These are phyloP conservation scores for Ciborinia camelliae DNA, from an alignment of 2,329 filamentous ascomycete genomes.

Conservation along the genomic window DNA sequence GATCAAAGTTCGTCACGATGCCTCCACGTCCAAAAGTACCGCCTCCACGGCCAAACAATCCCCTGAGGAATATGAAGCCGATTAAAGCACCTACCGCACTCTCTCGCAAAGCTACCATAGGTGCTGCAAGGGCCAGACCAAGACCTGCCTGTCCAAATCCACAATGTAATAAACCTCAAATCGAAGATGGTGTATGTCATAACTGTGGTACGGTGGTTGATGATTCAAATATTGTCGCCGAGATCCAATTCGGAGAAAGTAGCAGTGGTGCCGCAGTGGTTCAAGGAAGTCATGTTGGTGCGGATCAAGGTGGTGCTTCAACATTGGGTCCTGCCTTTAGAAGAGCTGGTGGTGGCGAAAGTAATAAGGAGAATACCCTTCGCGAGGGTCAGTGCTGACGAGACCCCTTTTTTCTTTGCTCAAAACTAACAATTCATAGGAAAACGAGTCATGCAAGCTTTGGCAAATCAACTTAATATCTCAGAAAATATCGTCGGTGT, in stretches of 20 bases:
- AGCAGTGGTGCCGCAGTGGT: conserved; percentile 83
- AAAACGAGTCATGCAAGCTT: conserved; percentile 56
- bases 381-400: conserved; percentile 42
- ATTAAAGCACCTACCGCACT: conserved; percentile 29
- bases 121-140: conserved; percentile 18
- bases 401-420: neutral
- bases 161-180: conserved; percentile 57
- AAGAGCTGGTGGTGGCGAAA: conserved; percentile 55
- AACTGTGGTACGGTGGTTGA: conserved; percentile 82
- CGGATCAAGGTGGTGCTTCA: conserved; percentile 63
- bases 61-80: conserved; percentile 24
- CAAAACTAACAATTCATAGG: conserved; percentile 24
- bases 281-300: conserved; percentile 82
- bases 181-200: conserved; percentile 68
- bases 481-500: conserved; percentile 61
- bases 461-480: conserved; percentile 57
- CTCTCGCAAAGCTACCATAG: conserved; percentile 25
- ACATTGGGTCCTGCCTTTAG: conserved; percentile 61
- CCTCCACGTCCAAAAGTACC: conserved; percentile 9
- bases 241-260: conserved; percentile 87
- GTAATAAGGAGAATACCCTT: conserved; percentile 57
- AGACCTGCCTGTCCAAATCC: conserved; percentile 53
- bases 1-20: neutral
- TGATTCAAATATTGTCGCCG: conserved; percentile 85
- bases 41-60: conserved; percentile 22